phyloP scores from a whole-genome alignment of 345 rosid species.

The Pugionium dolabratum region DNA sequence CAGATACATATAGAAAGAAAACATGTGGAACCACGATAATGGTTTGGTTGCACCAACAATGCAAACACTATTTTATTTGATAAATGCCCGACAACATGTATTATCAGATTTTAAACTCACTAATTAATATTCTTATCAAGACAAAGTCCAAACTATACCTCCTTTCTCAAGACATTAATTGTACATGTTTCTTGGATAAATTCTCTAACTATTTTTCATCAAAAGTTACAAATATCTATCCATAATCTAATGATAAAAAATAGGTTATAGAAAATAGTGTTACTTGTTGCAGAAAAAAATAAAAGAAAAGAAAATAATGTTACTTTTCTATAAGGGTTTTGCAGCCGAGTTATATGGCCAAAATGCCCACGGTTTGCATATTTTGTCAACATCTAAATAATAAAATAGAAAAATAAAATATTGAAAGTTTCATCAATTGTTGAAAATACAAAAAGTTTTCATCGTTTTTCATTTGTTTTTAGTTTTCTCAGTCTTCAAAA shows the following conservation, averaged over 20 bases:
- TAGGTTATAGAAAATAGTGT: too few relatives aligned
- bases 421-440: not conserved
- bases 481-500: constrained; percentile 24
- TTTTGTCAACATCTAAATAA: constrained; percentile 28
- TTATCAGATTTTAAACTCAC: not conserved
- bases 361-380: constrained; percentile 27
- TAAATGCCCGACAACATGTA: constrained; percentile 9
- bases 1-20: not conserved
- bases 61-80: not conserved
- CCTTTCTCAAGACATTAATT: not conserved
- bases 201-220: too few relatives aligned
- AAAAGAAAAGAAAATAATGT: not conserved
- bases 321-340: constrained; percentile 9
- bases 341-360: constrained; percentile 22
- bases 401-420: not conserved
- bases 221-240: too few relatives aligned
- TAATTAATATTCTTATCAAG: constrained; percentile 1
- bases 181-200: not conserved
- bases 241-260: too few relatives aligned
- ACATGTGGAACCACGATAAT: constrained; percentile 26
- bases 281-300: too few relatives aligned
- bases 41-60: too few relatives aligned
- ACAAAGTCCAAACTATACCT: constrained; percentile 9
- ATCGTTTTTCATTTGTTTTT: constrained; percentile 8
- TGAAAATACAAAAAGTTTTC: not conserved